Conservation (phyloP, 1,284 basidiomycete genomes). For the Tilletia horrida region DNA sequence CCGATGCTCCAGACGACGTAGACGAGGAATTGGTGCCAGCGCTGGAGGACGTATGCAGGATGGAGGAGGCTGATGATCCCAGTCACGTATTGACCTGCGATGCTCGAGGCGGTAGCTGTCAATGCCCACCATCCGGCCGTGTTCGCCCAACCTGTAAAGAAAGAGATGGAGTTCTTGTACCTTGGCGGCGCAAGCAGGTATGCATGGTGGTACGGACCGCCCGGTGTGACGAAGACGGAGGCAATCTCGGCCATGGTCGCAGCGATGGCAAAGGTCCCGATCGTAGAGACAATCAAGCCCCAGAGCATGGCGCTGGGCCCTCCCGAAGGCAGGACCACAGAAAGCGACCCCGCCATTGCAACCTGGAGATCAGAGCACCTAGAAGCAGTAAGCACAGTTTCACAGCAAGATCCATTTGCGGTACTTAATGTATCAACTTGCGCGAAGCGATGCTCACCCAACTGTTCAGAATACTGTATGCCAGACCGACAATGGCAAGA, state of each 20-base stretch:
- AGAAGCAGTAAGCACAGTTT: neutral
- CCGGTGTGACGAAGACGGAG: constrained; percentile 42
- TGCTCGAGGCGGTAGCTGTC: constrained; percentile 46
- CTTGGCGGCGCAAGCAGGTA: constrained; percentile 49
- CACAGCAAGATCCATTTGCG: constrained; percentile 3
- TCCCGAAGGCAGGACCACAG: constrained; percentile 50
- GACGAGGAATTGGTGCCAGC: constrained; percentile 45
- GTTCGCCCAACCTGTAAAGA: constrained; percentile 42
- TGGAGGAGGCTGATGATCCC: constrained; percentile 56
- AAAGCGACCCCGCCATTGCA: constrained; percentile 46
- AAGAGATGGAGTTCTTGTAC: constrained; percentile 43
- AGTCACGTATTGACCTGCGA: constrained; percentile 52
- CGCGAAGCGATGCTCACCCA: constrained; percentile 28
- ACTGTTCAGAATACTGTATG: constrained; percentile 46
- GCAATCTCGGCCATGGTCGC: constrained; percentile 54
- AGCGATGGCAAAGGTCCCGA: constrained; percentile 54
- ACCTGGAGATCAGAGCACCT: constrained; percentile 22
- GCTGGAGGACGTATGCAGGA: constrained; percentile 39
- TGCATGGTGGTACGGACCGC: constrained; percentile 57
- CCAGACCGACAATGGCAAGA: constrained; percentile 31
- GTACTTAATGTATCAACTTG: no score
- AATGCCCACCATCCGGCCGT: constrained; percentile 56
- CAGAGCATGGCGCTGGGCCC: constrained; percentile 55
- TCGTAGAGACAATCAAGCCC: constrained; percentile 54
- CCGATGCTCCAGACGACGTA: constrained; percentile 39